Base-by-base conservation (phyloP, 805 yeast species). In the Kluyveromyces nonfermentans region DNA sequence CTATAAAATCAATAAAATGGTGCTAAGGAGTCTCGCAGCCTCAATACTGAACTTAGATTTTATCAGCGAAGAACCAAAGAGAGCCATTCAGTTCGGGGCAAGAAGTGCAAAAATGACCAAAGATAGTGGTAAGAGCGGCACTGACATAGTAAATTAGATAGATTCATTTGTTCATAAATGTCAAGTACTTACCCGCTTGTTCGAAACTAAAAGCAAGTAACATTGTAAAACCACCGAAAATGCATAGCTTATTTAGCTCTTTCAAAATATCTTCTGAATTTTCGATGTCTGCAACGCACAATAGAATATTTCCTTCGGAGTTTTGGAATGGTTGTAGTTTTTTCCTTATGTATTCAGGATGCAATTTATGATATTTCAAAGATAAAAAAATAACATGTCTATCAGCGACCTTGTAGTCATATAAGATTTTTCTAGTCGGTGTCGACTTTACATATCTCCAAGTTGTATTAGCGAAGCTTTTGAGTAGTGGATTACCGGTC, bases 11-110 rank as follows among this genome's bases (percentile, higher is more conserved):
- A 65, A 74, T 46, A 88, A 88, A 58, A 66, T 63, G 48, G 62
- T 83, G 1, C 63, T 93, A 35, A 63, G 97, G 40, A 62, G 67
- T 40, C 55, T 85, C 7, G 96, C 97, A 0, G 36, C 36, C 14
- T 50, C 50, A 0, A 59, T 53, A 0, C 50, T 82, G 16, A 74
- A 72, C 0, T 57, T 86, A 30, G 58, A 50, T 0, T 72, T 71
- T 59, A 93, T 88, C 0, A 65, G 78, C 15, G 67, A 70, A 18
- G 97, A 93, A 57, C 77, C 83, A 1, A 93, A 93, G 58, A 70
- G 99, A 38, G 99, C 99, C 0, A 88, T 93, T 47, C 98, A 93
- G 58, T 93, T 93, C 62, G 99, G 99, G 0, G 85, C 97, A 0
- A 80, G 84, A 50, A 82, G 95, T 57, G 98, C 99, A 1, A 94